phyloP scores from a whole-genome alignment of 768 basidiomycete species.

The Suillus fuscotomentosus region DNA sequence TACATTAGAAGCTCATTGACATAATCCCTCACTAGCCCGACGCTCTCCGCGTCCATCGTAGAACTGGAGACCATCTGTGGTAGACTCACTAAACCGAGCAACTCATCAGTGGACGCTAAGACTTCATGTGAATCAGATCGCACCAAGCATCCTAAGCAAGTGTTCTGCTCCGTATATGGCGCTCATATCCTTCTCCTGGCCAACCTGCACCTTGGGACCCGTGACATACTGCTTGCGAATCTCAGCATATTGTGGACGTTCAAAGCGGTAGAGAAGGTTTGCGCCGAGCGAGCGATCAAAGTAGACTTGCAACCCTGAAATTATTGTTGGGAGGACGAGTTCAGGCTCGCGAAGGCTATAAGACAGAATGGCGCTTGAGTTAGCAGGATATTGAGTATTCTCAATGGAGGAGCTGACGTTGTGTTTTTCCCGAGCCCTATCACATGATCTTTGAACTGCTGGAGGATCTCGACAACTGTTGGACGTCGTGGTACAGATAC shows the following conservation, averaged over 20 bases:
- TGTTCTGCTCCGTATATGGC: conserved; percentile 94
- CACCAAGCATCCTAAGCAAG: conserved; percentile 87
- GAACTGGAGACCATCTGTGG: conserved; percentile 89
- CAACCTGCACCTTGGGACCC: conserved; percentile 64
- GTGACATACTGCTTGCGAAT: conserved; percentile 73
- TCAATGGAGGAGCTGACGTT: conserved; percentile 35
- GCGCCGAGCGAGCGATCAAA: conserved; percentile 91
- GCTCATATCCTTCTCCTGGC: conserved; percentile 83
- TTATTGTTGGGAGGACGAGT: conserved; percentile 73
- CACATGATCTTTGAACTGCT: conserved; percentile 73
- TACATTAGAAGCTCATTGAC: conserved; percentile 85
- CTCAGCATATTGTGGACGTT: conserved; percentile 89
- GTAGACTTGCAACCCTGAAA: conserved; percentile 84
- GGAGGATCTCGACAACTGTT: conserved; percentile 71
- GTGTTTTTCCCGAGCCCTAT: conserved; percentile 44
- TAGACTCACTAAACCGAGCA: conserved; percentile 66
- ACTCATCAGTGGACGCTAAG: conserved; percentile 9
- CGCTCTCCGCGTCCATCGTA: conserved; percentile 87
- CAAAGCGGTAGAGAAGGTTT: conserved; percentile 91
- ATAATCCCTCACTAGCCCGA: conserved; percentile 81
- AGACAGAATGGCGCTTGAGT: not conserved
- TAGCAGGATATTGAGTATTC: not conserved
- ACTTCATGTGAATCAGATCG: conserved; percentile 22
- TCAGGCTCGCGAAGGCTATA: conserved; percentile 66
- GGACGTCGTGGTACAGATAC: conserved; percentile 82